Evolutionary conservation across 805 yeast species (phyloP).

Genomic region (Wickerhamomyces subpelliculosus): DNA sequence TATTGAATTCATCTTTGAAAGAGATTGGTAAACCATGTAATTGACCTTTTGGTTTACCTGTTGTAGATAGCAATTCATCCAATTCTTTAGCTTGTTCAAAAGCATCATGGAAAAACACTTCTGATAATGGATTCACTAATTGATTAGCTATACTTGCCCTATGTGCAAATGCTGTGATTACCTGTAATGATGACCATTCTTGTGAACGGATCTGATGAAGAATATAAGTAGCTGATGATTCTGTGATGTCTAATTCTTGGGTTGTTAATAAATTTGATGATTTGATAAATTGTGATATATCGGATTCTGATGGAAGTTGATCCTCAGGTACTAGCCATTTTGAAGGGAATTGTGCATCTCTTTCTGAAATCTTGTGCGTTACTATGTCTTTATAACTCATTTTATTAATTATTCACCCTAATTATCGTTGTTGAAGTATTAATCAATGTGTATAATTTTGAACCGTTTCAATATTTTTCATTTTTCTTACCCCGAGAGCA

Average conservation of each 20-base stretch:
- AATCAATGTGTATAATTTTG: too few relatives aligned
- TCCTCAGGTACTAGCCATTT: constrained; percentile 34
- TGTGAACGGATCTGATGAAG: constrained; percentile 24
- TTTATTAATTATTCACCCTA: too few relatives aligned
- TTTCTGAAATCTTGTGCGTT: constrained; percentile 2
- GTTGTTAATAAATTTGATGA: constrained; percentile 27
- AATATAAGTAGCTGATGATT: constrained; percentile 10
- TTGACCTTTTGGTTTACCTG: constrained; percentile 52
- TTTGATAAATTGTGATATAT: constrained; percentile 31
- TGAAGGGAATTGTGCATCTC: constrained; percentile 35
- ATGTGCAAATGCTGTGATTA: constrained; percentile 49
- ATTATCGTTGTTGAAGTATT: too few relatives aligned
- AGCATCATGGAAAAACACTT: constrained; percentile 48
- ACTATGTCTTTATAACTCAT: neutral
- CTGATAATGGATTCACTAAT: constrained; percentile 30
- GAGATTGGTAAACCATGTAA: constrained; percentile 65
- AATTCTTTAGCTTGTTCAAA: constrained; percentile 45
- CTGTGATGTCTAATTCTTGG: constrained; percentile 28
- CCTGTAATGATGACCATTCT: constrained; percentile 35
- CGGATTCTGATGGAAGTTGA: constrained; percentile 23
- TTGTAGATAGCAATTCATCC: constrained; percentile 39
- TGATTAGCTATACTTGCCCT: constrained; percentile 56
- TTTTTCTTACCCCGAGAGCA: too few relatives aligned
- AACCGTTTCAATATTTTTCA: too few relatives aligned
- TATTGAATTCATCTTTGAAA: constrained; percentile 36